phyloP scores from a whole-genome alignment of 768 basidiomycete species.

The Harrya chromipes region DNA sequence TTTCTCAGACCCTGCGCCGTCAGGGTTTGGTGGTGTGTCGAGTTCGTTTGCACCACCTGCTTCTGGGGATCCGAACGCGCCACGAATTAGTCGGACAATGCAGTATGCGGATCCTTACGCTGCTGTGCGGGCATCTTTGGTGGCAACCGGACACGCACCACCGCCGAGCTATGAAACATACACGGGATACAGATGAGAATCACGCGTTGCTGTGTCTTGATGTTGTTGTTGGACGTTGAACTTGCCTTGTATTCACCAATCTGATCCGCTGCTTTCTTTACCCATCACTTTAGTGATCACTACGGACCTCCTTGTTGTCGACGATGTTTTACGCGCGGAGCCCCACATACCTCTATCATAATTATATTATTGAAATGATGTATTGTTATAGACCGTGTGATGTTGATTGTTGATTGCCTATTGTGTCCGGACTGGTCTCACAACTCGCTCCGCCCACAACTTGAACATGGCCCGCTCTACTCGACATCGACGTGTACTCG shows the following conservation, averaged over 20 bases:
- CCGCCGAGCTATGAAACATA: slow-evolving; percentile 57
- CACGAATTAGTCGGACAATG: slow-evolving; percentile 84
- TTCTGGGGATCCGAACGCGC: slow-evolving; percentile 30
- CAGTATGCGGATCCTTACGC: slow-evolving; percentile 91
- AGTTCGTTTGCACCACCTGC: slow-evolving; percentile 35
- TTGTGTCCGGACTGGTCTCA: slow-evolving; percentile 19
- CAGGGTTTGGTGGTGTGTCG: slow-evolving; percentile 55
- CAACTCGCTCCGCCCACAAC: not conserved
- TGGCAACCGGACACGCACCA: slow-evolving; percentile 27
- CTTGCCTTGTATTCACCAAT: slow-evolving; percentile 12
- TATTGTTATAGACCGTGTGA: slow-evolving; percentile 7
- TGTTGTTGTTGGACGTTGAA: not conserved
- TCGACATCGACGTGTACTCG: slow-evolving; percentile 4
- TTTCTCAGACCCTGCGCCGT: slow-evolving; percentile 84
- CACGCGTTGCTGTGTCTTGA: not conserved
- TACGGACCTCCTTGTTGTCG: slow-evolving; percentile 10
- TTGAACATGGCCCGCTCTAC: slow-evolving; percentile 8
- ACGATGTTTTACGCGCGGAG: slow-evolving; percentile 3
- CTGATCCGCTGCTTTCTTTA: slow-evolving; percentile 5
- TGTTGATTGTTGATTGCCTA: slow-evolving; percentile 7
- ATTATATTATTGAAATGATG: slow-evolving; percentile 10
- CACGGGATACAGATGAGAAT: slow-evolving; percentile 44
- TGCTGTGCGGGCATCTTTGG: slow-evolving; percentile 64
- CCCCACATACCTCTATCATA: slow-evolving; percentile 4
- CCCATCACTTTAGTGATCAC: slow-evolving; percentile 8